Evolutionary conservation across 345 rosid species (phyloP), one percentile per base, ranked within the genome.

Genomic region (Sonneratia alba): DNA sequence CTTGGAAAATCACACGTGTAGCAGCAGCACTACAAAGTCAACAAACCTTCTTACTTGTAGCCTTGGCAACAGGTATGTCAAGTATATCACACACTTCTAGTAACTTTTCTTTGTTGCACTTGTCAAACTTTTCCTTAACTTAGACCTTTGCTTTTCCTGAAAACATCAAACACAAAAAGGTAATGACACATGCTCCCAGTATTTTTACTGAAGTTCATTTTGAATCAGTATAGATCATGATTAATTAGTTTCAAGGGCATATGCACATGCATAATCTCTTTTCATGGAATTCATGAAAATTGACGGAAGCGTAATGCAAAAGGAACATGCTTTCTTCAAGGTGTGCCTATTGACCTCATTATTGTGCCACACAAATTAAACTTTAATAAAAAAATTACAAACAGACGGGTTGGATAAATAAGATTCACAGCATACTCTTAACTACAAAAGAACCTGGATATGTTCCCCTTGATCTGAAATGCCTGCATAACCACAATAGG

Each of bases 331-430:
- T 19, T 36, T 36, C 32, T 37, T 13, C 64, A 13, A 74, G 32
- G 2, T 4, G n/a, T 7, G 7, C 32, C 61, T 70, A n/a, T 13
- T 63, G 78, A 94, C 99, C 97, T 90, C 97, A 79, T 94, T 83
- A 70, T 84, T 92, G 73, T 79, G 93, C 99, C 97, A 91, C 42
- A 82, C 90, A 82, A 83, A 94, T n/a, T n/a, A n/a, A n/a, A n/a
- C n/a, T n/a, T n/a, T n/a, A n/a, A n/a, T n/a, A n/a, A n/a, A n/a
- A n/a, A n/a, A n/a, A n/a, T n/a, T n/a, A n/a, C n/a, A n/a, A n/a
- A n/a, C n/a, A n/a, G n/a, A n/a, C n/a, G n/a, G n/a, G n/a, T n/a
- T n/a, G n/a, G n/a, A n/a, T n/a, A n/a, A n/a, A n/a, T n/a, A n/a
- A n/a, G n/a, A n/a, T n/a, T n/a, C n/a, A n/a, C n/a, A n/a, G n/a